These are phyloP conservation scores for Suhomyces sp. DNA, from an alignment of 805 yeast genomes.

Conservation along the genomic window DNA sequence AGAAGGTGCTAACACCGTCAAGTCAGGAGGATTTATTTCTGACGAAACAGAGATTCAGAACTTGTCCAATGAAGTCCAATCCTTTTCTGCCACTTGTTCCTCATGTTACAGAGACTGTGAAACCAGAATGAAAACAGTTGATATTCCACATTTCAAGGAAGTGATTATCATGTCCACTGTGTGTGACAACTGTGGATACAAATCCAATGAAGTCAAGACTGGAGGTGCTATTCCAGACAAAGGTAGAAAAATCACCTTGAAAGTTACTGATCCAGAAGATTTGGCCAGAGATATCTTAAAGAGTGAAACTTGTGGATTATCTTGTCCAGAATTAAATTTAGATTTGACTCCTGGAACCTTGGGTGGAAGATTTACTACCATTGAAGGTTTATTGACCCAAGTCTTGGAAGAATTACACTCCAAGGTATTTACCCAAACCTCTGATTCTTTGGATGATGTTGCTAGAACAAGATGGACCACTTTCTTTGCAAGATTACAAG, in stretches of 20 bases:
- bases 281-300: constrained; percentile 91
- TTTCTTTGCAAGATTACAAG: constrained; percentile 71
- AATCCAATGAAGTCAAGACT: constrained; percentile 95
- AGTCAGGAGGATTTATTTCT: constrained; percentile 57
- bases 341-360: constrained; percentile 95
- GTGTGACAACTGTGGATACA: constrained; percentile 91
- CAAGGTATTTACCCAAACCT: constrained; percentile 79
- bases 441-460: constrained; percentile 85
- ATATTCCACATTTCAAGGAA: constrained; percentile 97
- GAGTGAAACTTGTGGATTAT: constrained; percentile 87
- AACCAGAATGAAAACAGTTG: constrained; percentile 95
- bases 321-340: constrained; percentile 81
- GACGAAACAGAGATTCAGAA: constrained; percentile 83
- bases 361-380: constrained; percentile 96
- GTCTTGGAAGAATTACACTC: constrained; percentile 85
- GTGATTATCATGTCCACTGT: constrained; percentile 94
- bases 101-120: constrained; percentile 79
- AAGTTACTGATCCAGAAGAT: constrained; percentile 87
- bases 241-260: constrained; percentile 73
- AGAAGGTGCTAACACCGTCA: constrained; percentile 31
- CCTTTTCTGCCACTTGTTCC: constrained; percentile 90
- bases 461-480: constrained; percentile 79
- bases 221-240: constrained; percentile 93
- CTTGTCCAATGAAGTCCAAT: constrained; percentile 85
- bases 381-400: constrained; percentile 89